These are phyloP conservation scores for Tympanopsis confertula DNA, from an alignment of 2,329 filamentous ascomycete species.

Conservation along the genomic window DNA sequence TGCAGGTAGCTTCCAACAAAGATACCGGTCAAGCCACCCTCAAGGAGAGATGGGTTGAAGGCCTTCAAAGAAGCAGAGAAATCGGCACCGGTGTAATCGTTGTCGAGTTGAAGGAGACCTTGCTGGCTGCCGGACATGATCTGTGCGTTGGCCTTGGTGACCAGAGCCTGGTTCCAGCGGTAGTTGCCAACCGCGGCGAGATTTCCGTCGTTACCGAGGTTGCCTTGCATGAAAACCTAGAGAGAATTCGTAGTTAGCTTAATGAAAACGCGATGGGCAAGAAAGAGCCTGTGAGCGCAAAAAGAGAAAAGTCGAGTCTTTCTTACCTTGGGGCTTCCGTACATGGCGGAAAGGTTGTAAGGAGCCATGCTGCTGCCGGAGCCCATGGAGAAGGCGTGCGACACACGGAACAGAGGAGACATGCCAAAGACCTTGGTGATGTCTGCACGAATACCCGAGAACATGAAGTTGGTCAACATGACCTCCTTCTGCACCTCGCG, in stretches of 20 bases:
- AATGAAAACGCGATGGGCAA: too few species aligned
- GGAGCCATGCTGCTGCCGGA: conserved; percentile 46
- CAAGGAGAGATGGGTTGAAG: conserved; percentile 59
- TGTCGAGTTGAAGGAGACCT: conserved; percentile 59
- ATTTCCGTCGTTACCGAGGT: conserved; percentile 60
- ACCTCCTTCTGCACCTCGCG: conserved; percentile 66
- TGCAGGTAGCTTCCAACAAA: conserved; percentile 66
- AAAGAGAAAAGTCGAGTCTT: background rate
- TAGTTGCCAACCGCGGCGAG: conserved; percentile 61
- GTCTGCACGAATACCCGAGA: conserved; percentile 63
- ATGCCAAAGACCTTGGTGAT: conserved; percentile 66
- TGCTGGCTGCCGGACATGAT: conserved; percentile 51
- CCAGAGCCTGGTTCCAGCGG: conserved; percentile 51
- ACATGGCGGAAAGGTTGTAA: conserved; percentile 62
- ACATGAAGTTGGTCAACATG: conserved; percentile 64
- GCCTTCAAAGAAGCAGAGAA: conserved; percentile 64
- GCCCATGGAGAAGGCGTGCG: conserved; percentile 64
- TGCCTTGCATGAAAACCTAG: conserved; percentile 65
- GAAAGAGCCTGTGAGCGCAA: conserved; percentile 6
- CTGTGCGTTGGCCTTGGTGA: conserved; percentile 59
- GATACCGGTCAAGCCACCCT: conserved; percentile 62
- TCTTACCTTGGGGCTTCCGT: conserved; percentile 59
- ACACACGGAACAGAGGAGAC: conserved; percentile 61
- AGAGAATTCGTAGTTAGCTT: too few species aligned
- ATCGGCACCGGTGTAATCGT: conserved; percentile 62